These are phyloP conservation scores for Entonaema liquescens DNA, from an alignment of 495 filamentous ascomycete genomes.

Conservation along the genomic window DNA sequence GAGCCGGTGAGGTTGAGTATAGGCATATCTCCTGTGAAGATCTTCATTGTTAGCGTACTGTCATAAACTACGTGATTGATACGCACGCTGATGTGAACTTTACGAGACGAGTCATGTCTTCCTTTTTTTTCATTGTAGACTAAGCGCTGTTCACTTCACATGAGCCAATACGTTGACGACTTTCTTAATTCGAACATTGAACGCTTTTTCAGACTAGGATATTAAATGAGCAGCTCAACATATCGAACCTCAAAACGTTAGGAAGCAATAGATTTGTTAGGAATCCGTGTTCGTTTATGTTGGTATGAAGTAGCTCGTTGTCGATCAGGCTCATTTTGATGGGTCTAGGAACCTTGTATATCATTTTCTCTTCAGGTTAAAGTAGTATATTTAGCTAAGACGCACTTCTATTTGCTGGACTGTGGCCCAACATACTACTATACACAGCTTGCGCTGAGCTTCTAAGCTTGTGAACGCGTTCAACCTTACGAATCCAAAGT, in stretches of 20 bases:
- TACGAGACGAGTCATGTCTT: background rate
- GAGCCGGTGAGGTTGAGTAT: slow-evolving; percentile 4
- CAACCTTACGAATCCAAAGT: background rate
- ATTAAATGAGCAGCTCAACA: background rate
- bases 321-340: background rate
- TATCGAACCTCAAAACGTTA: background rate
- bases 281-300: background rate
- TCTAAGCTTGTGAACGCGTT: background rate
- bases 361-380: background rate
- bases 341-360: background rate
- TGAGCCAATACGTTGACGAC: slow-evolving; percentile 9
- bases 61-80: slow-evolving; percentile 15
- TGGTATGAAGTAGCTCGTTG: background rate
- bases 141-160: slow-evolving; percentile 21
- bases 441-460: background rate
- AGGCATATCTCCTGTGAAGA: background rate
- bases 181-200: slow-evolving; percentile 20
- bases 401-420: background rate
- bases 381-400: background rate
- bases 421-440: slow-evolving; percentile 12
- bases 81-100: slow-evolving; percentile 5
- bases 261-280: background rate
- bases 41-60: background rate
- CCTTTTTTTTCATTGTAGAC: slow-evolving; percentile 9
- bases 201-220: background rate